Base-by-base conservation (phyloP, 1,284 basidiomycete species). In the Austroboletus niveus region DNA sequence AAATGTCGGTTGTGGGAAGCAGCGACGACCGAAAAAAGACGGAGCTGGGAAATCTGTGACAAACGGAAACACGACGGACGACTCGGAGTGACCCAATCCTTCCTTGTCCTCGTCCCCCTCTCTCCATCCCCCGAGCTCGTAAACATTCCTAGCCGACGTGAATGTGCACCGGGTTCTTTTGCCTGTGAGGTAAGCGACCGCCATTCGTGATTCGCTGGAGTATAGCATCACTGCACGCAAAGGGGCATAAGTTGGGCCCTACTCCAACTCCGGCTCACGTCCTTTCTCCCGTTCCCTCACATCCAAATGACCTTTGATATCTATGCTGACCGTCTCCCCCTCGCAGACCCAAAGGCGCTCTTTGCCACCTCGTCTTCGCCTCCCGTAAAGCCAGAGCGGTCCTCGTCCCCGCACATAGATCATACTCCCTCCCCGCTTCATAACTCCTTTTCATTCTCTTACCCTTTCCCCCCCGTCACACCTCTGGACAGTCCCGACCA, bases 371-470 rank as follows among this genome's bases (percentile, higher is more conserved):
- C 54, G 29, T 34, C 47, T 2, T 44, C 57, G 0, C 49, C 59
- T 20, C 63, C 64, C 9, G 62, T 66, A 40, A 70, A 66, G 54
- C 69, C 66, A 9, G 64, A 66, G 48, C 52, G 55, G 2, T 62
- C 66, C 27, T 55, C 65, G 1, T 53, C 67, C 0, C 62, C 63
- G 2, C 53, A 57, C 42, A 49, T 51, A 27, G 61, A 62, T 49
- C 51, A 52, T n/a, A 56, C 58, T 0, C 61, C 58, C 2, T 53
- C 64, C 0, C 60, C 63, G 9, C 48, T 48, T 12, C 58, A 50
- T 12, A 40, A 14, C 24, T 0, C 53, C 1, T 66, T 69, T 9
- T 40, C 64, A 0, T 70, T 66, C 7, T 40, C 58, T 1, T 68
- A 55, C 36, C 61, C 54, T 1, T 5, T 43, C 10, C 47, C 20